These are phyloP conservation scores for Termitomyces sp. DNA, from an alignment of 768 basidiomycete genomes.

Conservation along the genomic window DNA sequence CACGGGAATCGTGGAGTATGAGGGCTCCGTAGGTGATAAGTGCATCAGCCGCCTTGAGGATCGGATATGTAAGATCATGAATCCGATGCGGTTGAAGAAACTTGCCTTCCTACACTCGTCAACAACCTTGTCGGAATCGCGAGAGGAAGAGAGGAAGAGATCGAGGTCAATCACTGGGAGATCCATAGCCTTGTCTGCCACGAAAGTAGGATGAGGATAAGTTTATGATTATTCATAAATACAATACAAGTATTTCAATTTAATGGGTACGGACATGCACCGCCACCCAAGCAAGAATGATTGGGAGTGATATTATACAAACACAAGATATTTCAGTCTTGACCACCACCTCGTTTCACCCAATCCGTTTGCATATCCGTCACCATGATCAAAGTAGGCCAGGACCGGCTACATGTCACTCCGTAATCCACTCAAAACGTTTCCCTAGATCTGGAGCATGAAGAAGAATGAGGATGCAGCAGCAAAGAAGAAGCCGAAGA, in stretches of 20 bases:
- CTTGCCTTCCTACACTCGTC: constrained; percentile 67
- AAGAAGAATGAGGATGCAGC: constrained; percentile 99
- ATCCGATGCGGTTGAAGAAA: background rate
- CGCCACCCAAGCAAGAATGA: constrained; percentile 15
- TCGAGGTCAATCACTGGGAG: constrained; percentile 80
- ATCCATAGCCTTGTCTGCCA: constrained; percentile 42
- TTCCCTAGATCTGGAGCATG: constrained; percentile 91
- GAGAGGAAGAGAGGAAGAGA: constrained; percentile 50
- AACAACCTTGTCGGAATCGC: constrained; percentile 41
- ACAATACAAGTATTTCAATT: too few species aligned
- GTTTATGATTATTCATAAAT: background rate
- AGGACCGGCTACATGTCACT: background rate
- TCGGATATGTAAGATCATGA: background rate
- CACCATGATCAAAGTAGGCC: constrained; percentile 46
- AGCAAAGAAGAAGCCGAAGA: constrained; percentile 97
- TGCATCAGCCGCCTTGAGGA: constrained; percentile 68
- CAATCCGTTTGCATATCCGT: constrained; percentile 22
- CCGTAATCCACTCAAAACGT: constrained; percentile 10
- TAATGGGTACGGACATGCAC: constrained; percentile 13
- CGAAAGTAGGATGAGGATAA: constrained; percentile 3
- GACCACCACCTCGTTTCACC: constrained; percentile 29
- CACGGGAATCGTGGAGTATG: constrained; percentile 80
- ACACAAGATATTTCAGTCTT: constrained; percentile 13
- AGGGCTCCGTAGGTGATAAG: constrained; percentile 85
- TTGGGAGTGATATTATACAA: constrained; percentile 16